Base-by-base conservation (phyloP, 768 basidiomycete genomes). In the Trametes villosa region DNA sequence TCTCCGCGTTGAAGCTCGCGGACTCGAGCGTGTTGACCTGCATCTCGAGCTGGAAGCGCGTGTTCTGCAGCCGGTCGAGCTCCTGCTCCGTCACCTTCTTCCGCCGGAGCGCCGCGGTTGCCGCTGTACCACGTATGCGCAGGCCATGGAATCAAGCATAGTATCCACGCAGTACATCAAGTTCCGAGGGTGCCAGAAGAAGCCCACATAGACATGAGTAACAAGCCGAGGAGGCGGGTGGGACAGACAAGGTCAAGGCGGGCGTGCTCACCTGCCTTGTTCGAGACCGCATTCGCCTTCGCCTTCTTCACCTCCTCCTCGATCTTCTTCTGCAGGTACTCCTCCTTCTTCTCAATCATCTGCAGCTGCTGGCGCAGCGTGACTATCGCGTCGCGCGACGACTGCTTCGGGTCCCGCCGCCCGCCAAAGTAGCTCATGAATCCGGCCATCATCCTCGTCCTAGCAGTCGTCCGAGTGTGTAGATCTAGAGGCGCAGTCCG, bases 331-430 rank as follows among this genome's bases (percentile, higher is more conserved):
- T 91, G 89, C 63, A 98, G 79, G 75, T 92, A 83, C 74, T 98
- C 96, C 79, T 98, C 97, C 82, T 96, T 98, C 93, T 98, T 99
- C 85, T 98, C 95, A 67, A 98, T 87, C 88, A 96, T 91, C 77
- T 93, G 86, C 63, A 98, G 83, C 74, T 98, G 95, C 77, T 96
- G 90, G 70, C 96, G 86, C 67, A 99, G 81, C 45, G 83, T 83
- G 60, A 98, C 91, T 74, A 99, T 99, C 48, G 97, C 93, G 72
- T 97, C 93, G 64, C 94, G 84, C 45, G 96, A 89, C 27, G 88
- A 80, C 76, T 90, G 86, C 75, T 91, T 92, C 24, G 92, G 83
- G 71, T 96, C 91, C 67, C 86, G 85, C 65, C 87, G 83, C 50
- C 89, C 88, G 13, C 88, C 89, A 74, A 99, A 94, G 80, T 91